These are phyloP conservation scores for Boletus bicolor DNA, from an alignment of 768 basidiomycete species.

Conservation along the genomic window DNA sequence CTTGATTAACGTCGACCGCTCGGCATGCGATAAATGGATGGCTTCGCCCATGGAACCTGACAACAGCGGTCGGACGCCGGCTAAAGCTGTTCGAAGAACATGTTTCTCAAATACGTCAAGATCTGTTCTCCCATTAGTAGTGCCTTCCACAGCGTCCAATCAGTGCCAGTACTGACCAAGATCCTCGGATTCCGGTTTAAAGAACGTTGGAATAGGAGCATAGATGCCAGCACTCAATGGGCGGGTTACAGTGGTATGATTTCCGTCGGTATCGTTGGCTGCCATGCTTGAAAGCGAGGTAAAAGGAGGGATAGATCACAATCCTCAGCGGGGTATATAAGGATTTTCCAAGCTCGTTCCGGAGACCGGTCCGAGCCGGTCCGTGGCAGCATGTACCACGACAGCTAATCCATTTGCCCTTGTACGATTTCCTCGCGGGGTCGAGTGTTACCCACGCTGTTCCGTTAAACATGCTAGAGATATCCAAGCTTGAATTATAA, in stretches of 20 bases:
- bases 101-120: slow-evolving; percentile 66
- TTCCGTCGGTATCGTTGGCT: slow-evolving; percentile 25
- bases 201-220: slow-evolving; percentile 87
- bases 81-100: slow-evolving; percentile 57
- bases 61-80: slow-evolving; percentile 69
- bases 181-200: slow-evolving; percentile 70
- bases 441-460: background rate
- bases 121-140: slow-evolving; percentile 37
- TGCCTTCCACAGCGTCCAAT: background rate
- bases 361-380: slow-evolving; percentile 14
- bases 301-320: background rate
- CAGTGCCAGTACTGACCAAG: slow-evolving; percentile 54
- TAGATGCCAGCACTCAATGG: slow-evolving; percentile 73
- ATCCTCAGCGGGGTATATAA: slow-evolving; percentile 11
- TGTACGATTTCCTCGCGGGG: background rate
- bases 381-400: background rate
- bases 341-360: background rate
- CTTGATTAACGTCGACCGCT: slow-evolving; percentile 63
- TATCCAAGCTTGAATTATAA: background rate
- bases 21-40: slow-evolving; percentile 63
- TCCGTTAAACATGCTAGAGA: background rate
- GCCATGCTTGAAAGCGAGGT: slow-evolving; percentile 35
- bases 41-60: slow-evolving; percentile 88
- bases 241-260: slow-evolving; percentile 36
- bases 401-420: background rate